Base-by-base conservation (phyloP, 352 stramenopile genomes). In the Globisporangium recalcitrans region DNA sequence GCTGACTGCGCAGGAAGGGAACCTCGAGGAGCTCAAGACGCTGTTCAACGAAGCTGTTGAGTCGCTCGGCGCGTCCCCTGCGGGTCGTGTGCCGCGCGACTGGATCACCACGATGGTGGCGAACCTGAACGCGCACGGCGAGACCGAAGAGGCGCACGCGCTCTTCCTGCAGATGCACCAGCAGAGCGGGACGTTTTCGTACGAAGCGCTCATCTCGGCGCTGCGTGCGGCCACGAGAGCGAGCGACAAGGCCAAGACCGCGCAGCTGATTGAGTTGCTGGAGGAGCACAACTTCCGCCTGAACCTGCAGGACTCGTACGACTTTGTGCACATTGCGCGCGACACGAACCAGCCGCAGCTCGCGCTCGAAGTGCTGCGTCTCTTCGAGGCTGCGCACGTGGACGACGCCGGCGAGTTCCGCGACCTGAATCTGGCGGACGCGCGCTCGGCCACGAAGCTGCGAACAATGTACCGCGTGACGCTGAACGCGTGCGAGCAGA, bases 381-480 rank as follows among this genome's bases (percentile, higher is more conserved):
- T 83, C 9, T 89, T 85, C 27, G 77, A 89, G 58, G 69, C 65
- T 38, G 61, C 67, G 27, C 78, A 87, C 57, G 59, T 77, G n/a
- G 36, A 40, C 34, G 55, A 71, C 22, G 51, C 44, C 8, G 68
- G 40, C 22, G 67, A 69, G 19, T 54, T 65, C 29, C 42, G 27
- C 13, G 61, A 62, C 32, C 24, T 55, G 21, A 55, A 56, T 26
- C 4, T 36, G 24, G 21, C 11, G 1, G 57, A 68, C 54, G 16
- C 42, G 27, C 71, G 69, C 40, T 70, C 69, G n/a, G 55, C 78
- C n/a, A 69, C 52, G 32, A 81, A 78, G 54, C 72, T 86, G 22
- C 78, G 68, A 44, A 78, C 74, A 11, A 80, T 90, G 70, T 90
- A 87, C 71, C 73, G 53, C 46, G 71, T 75, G 36, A 72, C 72